Percentiles rank a stretch among this genome's conserved stretches.
Conservation (phyloP, 2,329 filamentous ascomycete genomes). For the Berkeleyomyces rouxiae region DNA sequence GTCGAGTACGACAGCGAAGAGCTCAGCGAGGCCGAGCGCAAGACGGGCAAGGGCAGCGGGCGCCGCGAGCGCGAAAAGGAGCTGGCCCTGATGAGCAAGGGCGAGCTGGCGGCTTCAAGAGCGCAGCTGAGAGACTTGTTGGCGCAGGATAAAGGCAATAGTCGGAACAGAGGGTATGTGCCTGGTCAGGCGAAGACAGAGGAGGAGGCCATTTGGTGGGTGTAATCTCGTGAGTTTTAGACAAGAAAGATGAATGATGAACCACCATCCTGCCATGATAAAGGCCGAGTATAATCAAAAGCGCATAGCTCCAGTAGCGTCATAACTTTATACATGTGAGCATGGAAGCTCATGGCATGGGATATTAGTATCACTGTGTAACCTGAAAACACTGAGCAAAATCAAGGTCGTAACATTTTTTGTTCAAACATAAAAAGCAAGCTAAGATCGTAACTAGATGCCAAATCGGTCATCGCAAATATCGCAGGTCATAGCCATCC, state of each 20-base stretch:
- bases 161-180: constrained; percentile 75
- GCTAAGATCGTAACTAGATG: too few relatives aligned
- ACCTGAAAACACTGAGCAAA: too few relatives aligned
- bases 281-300: not conserved
- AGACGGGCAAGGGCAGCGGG: constrained; percentile 53
- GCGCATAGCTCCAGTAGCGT: not conserved
- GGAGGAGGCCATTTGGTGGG: constrained; percentile 10
- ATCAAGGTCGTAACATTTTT: too few relatives aligned
- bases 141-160: constrained; percentile 60
- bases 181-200: constrained; percentile 29
- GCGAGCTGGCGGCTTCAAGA: constrained; percentile 51
- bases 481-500: too few relatives aligned
- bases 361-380: too few relatives aligned
- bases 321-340: too few relatives aligned
- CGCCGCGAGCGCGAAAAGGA: constrained; percentile 60
- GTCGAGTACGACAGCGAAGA: constrained; percentile 89
- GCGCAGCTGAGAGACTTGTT: constrained; percentile 59
- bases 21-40: constrained; percentile 63
- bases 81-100: constrained; percentile 51
- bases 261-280: not conserved
- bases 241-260: not conserved
- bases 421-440: too few relatives aligned
- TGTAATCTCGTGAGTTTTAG: not conserved
- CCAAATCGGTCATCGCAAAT: too few relatives aligned
- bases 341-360: too few relatives aligned